phyloP scores from a whole-genome alignment of 371 early-diverging fungal species.

The Smittium culicis region DNA sequence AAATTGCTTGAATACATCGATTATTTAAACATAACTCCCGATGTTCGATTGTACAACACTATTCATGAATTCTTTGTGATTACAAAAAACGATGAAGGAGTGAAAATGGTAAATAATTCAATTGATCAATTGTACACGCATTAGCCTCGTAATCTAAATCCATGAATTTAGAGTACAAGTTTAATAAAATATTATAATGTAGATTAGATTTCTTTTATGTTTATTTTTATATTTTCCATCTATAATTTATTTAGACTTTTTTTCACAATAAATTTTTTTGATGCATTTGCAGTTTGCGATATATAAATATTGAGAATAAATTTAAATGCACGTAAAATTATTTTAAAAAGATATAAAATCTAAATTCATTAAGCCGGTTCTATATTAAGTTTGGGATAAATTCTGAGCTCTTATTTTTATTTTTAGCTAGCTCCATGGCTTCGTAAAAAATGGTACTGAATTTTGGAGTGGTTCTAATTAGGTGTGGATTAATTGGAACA shows the following conservation, averaged over 20 bases:
- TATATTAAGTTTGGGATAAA: not conserved
- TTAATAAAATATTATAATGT: not conserved
- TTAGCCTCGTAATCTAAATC: no score
- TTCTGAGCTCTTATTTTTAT: not conserved
- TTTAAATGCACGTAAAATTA: no score
- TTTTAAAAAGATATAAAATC: no score
- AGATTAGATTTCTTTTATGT: not conserved
- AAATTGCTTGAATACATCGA: not conserved
- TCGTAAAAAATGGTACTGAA: slow-evolving; percentile 7
- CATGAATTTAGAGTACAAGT: no score
- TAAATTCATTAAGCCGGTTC: no score
- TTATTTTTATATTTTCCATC: not conserved
- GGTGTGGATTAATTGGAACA: not conserved
- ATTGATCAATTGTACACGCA: not conserved
- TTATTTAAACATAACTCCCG: not conserved
- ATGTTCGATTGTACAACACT: slow-evolving; percentile 5
- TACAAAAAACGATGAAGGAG: not conserved
- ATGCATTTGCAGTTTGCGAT: no score
- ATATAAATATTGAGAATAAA: no score
- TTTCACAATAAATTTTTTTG: no score
- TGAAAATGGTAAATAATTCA: slow-evolving; percentile 1
- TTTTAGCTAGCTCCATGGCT: not conserved
- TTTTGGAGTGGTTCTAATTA: not conserved
- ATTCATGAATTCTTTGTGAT: slow-evolving; percentile 5
- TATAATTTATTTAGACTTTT: no score